Evolutionary conservation across 352 stramenopile genomes (phyloP), one percentile per base, ranked within the genome.

Genomic region (Lagenidium sp.): DNA sequence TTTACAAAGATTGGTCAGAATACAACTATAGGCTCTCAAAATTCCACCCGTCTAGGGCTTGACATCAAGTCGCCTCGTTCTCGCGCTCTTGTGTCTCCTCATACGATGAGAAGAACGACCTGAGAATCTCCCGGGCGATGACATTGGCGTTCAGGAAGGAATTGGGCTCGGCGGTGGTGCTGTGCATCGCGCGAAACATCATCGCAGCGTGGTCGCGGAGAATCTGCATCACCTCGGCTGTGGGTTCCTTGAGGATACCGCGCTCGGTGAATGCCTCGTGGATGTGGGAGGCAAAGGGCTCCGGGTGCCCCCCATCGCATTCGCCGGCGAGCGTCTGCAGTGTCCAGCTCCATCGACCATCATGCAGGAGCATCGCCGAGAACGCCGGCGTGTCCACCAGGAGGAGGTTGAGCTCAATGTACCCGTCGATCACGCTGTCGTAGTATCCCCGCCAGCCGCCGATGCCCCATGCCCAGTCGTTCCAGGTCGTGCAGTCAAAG

Each of bases 131-230:
- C n/a, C n/a, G n/a, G n/a, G n/a, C n/a, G n/a, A n/a, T n/a, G n/a
- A n/a, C n/a, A n/a, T n/a, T n/a, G n/a, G n/a, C n/a, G n/a, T n/a
- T n/a, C n/a, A n/a, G n/a, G n/a, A n/a, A n/a, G n/a, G n/a, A n/a
- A n/a, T n/a, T n/a, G n/a, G n/a, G n/a, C n/a, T n/a, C n/a, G n/a
- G n/a, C n/a, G n/a, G n/a, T n/a, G n/a, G n/a, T n/a, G n/a, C n/a
- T n/a, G n/a, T 48, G 50, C 25, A 53, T 40, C 31, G 39, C 50
- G 10, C 41, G 53, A 12, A 57, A 53, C 12, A 66, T 22, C 16
- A 39, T 16, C 15, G n/a, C 57, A 2, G 34, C 32, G 38, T 57
- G 36, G 40, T 53, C 36, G 3, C 41, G 43, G 13, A 57, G 20
- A 4, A 38, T 26, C 49, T 55, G 50, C 4, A 38, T 4, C 6